Evolutionary conservation across 148 eudicot species (phyloP), one percentile per base, ranked within the genome.

Genomic region (Rhododendron griersonianum): DNA sequence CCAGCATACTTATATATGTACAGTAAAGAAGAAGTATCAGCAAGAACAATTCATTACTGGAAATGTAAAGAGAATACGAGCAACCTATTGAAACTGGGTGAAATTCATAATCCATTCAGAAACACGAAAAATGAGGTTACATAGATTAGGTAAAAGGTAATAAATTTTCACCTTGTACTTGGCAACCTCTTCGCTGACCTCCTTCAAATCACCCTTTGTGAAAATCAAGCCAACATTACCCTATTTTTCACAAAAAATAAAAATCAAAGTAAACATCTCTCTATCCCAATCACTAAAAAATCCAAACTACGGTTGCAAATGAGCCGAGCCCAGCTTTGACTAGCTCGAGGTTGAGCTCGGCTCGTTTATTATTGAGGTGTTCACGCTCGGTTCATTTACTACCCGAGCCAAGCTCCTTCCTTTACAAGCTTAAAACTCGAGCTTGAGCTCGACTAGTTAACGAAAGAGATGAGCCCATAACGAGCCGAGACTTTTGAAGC

Each of bases 181-280:
- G 25, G 86, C 91, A 47, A 91, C 92, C 83, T 91, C 92, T 81
- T 91, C 92, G 5, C 88, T 89, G 47, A 89, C 91, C 86, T 91
- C 91, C 88, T 91, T 91, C 88, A 91, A 59, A 84, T 91, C 92
- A 50, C 92, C 92, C 88, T 89, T 89, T 7, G 92, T 89, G 71
- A 91, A 91, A 71, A 91, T 91, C 89, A 91, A 82, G 9, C 92
- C 92, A 84, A 91, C 91, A 74, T 89, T 91, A 8, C 91, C 92
- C 92, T 91, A 8, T 39, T 63, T 23, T 33, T 30, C 53, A 65
- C 35, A 18, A 16, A 69, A 55, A n/a, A 7, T 28, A 67, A n/a
- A 35, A 78, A 61, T 19, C n/a, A 28, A 67, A 71, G 19, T 37
- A 25, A 45, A 37, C 15, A 28, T 39, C 25, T 3, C 0, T 44